Base-by-base conservation (phyloP, 805 yeast species). In the Grigorovia humatica region DNA sequence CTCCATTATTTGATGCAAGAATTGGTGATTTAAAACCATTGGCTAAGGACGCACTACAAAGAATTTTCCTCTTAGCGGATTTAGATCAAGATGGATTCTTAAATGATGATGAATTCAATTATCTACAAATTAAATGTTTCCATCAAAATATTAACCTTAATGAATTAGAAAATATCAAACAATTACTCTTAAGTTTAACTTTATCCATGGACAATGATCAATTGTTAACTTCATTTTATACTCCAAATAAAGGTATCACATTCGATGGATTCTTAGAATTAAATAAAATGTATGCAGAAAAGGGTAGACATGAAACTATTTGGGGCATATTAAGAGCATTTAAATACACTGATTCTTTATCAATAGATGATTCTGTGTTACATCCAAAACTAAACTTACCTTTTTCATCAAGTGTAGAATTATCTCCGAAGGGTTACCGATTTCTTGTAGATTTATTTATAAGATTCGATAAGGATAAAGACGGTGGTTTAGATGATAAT, bases 301-400 rank as follows among this genome's bases (percentile, higher is more conserved):
- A 80, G 41, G 99, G 99, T 0, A 73, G 98, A 35, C 98, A 93
- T 65, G 99, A 93, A 64, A 93, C 98, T 0, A 84, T 88, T 0
- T 93, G 99, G 99, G 96, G 96, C 0, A 88, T 93, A 19, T 65
- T 93, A 27, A 68, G 99, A 49, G 78, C 89, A 0, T 93, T 87
- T 66, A 86, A 88, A 62, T 93, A 93, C 62, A 91, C 98, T 0
- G 93, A 93, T 62, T 89, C 97, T 0, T 71, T 93, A 5, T 88
- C 96, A 0, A 74, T 93, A 30, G 82, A 82, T 57, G 96, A 88
- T 55, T 79, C 80, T 52, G 81, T 88, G 48, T 67, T 93, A n/a
- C 80, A 77, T 56, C 99, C 99, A 0, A 76, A 77, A 49, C 60
- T 90, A 19, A 95, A 85, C 48, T 87, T 89, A 1, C 82, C 88